These are phyloP conservation scores for Candida incommunis DNA, from an alignment of 805 yeast genomes.

Conservation along the genomic window DNA sequence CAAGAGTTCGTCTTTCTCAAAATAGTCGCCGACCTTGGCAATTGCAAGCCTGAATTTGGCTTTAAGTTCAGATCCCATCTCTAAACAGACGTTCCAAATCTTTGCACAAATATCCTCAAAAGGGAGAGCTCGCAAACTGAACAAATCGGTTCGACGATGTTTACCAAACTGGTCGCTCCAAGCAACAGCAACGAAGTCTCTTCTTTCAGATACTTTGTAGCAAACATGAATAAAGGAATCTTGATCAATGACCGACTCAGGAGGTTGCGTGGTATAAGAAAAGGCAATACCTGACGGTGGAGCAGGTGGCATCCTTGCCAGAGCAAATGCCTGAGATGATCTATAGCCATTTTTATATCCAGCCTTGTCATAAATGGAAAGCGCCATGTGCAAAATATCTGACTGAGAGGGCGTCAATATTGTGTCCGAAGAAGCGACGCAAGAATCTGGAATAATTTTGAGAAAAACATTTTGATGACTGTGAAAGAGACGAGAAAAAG, in stretches of 20 bases:
- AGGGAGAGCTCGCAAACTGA: background rate
- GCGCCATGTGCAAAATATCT: background rate
- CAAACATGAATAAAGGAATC: background rate
- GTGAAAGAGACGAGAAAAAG: background rate
- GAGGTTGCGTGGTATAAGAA: background rate
- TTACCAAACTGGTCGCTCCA: slow-evolving; percentile 1
- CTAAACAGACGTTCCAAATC: background rate
- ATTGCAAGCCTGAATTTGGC: slow-evolving; percentile 1
- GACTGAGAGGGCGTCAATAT: background rate
- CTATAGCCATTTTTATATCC: background rate
- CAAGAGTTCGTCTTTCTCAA: background rate
- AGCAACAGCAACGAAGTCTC: background rate
- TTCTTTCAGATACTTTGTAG: background rate
- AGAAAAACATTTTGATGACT: background rate
- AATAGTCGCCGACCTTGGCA: background rate
- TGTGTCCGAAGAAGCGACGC: background rate
- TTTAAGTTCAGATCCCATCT: background rate
- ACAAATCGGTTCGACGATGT: background rate
- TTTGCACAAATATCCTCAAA: background rate
- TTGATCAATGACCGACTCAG: background rate
- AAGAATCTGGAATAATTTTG: background rate
- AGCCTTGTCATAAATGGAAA: background rate
- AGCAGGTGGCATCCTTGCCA: background rate
- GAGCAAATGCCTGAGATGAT: background rate
- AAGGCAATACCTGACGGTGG: background rate